Base-by-base conservation (phyloP, 2,329 filamentous ascomycete genomes). In the Amesomyces nigricolor region DNA sequence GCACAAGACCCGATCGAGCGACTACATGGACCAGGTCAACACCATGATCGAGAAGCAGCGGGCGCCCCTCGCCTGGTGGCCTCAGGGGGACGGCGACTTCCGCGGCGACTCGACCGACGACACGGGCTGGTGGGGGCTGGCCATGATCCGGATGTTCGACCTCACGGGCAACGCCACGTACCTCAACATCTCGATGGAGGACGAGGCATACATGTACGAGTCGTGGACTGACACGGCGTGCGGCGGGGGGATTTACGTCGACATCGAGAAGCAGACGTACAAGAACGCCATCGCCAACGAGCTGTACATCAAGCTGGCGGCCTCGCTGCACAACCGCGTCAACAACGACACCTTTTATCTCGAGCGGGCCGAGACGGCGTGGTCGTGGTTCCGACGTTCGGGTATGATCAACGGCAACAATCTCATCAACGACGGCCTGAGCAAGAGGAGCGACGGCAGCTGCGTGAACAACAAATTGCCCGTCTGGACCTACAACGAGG, bases 51-150 rank as follows among this genome's bases (percentile, higher is more conserved):
- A 69, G 2, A 61, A 58, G n/a, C 71, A 73, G 53, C 62, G 66
- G 9, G 65, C 57, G 5, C 67, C 70, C 2, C 54, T 73, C 4
- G 43, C 57, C 0, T 70, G 69, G 66, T 72, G 70, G 69, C 68
- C 71, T 0, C 61, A 70, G 39, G 71, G 70, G 14, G 65, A 61
- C 13, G 72, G 72, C 17, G 61, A 69, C 39, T 74, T 74, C 60
- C 70, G 71, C 39, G 71, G 67, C 16, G 69, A 72, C 51, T 70
- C 67, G 51, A 73, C 72, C 60, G 82, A 85, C 59, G 82, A 85
- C 62, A 78, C 81, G 64, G 76, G 79, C n/a, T 85, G 82, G 82
- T 85, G 82, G 82, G 80, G 76, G 9, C 72, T 85, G 56, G 81
- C 73, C 16, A 77, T 81, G 73, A 78, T 85, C 51, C 74, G 77